Conservation (phyloP, 2,329 filamentous ascomycete genomes). For the Aspergillus proliferans region DNA sequence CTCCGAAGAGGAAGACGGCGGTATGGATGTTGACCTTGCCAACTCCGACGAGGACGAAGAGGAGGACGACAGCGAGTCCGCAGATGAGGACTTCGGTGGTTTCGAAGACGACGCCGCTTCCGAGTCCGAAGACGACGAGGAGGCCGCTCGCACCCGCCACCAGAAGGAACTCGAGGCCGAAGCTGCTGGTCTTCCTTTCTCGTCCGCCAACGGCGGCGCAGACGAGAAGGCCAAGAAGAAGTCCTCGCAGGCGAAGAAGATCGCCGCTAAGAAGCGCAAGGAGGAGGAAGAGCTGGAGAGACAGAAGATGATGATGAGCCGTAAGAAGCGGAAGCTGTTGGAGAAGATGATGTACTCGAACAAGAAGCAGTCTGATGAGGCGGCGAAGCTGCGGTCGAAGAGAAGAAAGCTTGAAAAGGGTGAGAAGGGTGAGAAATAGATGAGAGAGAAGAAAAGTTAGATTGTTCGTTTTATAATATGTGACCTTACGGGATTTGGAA, state of each 20-base stretch:
- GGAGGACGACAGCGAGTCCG: constrained; percentile 44
- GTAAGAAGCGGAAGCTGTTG: constrained; percentile 94
- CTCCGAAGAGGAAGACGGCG: constrained; percentile 41
- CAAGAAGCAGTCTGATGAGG: constrained; percentile 85
- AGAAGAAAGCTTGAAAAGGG: constrained; percentile 76
- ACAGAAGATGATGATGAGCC: constrained; percentile 95
- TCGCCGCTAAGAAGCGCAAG: constrained; percentile 57
- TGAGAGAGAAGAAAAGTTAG: constrained; percentile 16
- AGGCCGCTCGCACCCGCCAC: constrained; percentile 60
- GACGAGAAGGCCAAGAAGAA: constrained; percentile 61
- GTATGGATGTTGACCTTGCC: constrained; percentile 46
- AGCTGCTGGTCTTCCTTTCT: constrained; percentile 60
- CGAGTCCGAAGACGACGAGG: constrained; percentile 53
- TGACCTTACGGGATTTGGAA: constrained; percentile 14
- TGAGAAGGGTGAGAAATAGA: constrained; percentile 19
- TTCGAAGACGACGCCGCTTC: constrained; percentile 46
- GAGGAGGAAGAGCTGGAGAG: constrained; percentile 85
- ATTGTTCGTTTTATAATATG: constrained; percentile 7
- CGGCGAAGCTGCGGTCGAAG: constrained; percentile 81
- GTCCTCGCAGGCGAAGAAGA: constrained; percentile 62
- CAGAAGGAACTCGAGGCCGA: constrained; percentile 92
- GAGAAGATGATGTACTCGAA: constrained; percentile 98
- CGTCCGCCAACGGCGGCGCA: constrained; percentile 41
- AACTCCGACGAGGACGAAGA: constrained; percentile 44
- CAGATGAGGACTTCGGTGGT: constrained; percentile 43